phyloP scores from a whole-genome alignment of 208 protist species.

The Trypanosoma grayi region DNA sequence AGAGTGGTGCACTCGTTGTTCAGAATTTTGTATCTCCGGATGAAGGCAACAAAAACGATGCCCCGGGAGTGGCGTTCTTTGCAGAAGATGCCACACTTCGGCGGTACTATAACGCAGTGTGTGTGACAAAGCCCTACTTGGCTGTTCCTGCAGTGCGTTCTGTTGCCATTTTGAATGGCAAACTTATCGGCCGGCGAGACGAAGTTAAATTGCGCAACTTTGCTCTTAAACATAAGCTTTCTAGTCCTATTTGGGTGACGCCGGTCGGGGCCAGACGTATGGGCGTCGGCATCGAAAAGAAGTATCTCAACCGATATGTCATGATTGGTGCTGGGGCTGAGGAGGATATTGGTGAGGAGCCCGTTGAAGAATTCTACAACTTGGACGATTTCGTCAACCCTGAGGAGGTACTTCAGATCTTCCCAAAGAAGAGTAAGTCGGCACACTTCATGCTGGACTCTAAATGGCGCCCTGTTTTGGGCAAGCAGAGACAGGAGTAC shows the following conservation, averaged over 20 bases:
- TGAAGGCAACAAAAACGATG: not conserved
- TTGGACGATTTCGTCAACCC: constrained; percentile 71
- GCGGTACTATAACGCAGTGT: constrained; percentile 83
- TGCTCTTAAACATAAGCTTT: constrained; percentile 81
- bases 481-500: constrained; percentile 78
- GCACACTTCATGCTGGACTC: constrained; percentile 88
- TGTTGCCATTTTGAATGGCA: constrained; percentile 81
- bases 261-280: constrained; percentile 44
- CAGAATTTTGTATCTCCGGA: not conserved
- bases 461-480: constrained; percentile 84
- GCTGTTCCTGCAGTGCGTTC: constrained; percentile 71
- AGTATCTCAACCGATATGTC: constrained; percentile 58
- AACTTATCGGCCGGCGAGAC: constrained; percentile 70
- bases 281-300: constrained; percentile 62
- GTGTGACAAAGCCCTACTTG: constrained; percentile 71
- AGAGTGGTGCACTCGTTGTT: constrained; percentile 1
- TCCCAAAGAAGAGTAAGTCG: constrained; percentile 79
- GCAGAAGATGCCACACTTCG: constrained; percentile 82
- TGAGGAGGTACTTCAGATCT: constrained; percentile 73
- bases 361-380: constrained; percentile 80
- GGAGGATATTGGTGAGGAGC: constrained; percentile 44
- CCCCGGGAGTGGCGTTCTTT: constrained; percentile 45
- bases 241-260: constrained; percentile 87
- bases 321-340: constrained; percentile 57
- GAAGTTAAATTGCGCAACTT: constrained; percentile 71